Conservation (phyloP, 1,284 basidiomycete species). For the Melampsora medusae region DNA sequence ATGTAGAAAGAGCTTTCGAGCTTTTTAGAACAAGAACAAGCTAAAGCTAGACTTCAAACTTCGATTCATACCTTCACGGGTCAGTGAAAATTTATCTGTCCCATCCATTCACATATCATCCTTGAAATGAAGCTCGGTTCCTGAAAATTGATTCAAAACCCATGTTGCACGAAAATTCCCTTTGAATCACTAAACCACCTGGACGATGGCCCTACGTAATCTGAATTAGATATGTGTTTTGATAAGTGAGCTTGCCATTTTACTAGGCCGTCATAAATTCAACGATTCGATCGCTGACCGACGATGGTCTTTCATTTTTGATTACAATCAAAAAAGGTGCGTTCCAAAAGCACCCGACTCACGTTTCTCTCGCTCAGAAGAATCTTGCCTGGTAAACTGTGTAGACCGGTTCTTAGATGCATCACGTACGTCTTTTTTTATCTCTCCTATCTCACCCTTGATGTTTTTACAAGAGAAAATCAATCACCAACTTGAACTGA, state of each 20-base stretch:
- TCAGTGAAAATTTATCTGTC: constrained; percentile 48
- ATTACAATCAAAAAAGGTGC: constrained; percentile 62
- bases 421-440: constrained; percentile 57
- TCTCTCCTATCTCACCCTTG: neutral
- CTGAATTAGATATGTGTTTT: constrained; percentile 12
- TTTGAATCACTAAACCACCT: too few relatives aligned
- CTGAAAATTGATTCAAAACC: too few relatives aligned
- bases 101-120: constrained; percentile 13
- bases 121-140: too few relatives aligned
- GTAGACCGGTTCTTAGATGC: constrained; percentile 92
- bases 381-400: constrained; percentile 81
- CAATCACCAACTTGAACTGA: neutral
- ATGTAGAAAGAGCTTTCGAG: constrained; percentile 74
- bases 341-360: constrained; percentile 78
- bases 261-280: neutral
- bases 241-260: constrained; percentile 12
- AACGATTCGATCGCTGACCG: too few relatives aligned
- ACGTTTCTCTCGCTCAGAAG: constrained; percentile 78
- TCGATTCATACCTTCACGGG: constrained; percentile 57
- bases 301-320: too few relatives aligned
- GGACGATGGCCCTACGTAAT: neutral
- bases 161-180: too few relatives aligned
- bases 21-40: constrained; percentile 84
- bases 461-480: neutral
- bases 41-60: constrained; percentile 73